These are phyloP conservation scores for Fusarium domesticum DNA, from an alignment of 2,329 filamentous ascomycete genomes.

Conservation along the genomic window DNA sequence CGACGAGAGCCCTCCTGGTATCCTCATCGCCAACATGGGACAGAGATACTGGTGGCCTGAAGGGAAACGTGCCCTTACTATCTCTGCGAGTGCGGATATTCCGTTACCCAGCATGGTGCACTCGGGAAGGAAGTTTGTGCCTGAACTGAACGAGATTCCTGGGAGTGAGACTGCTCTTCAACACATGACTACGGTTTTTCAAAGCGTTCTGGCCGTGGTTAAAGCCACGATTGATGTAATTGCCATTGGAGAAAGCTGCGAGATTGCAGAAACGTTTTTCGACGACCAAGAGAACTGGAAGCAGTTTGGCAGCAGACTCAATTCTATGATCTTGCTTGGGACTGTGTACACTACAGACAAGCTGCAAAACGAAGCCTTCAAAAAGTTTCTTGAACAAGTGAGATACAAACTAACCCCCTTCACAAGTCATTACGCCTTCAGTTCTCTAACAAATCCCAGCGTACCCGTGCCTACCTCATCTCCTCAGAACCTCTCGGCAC, in stretches of 20 bases:
- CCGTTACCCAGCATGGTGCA: conserved; percentile 64
- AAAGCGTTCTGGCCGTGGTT: conserved; percentile 52
- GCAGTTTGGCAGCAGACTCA: conserved; percentile 42
- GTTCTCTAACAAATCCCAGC: too few species aligned
- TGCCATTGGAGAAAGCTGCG: conserved; percentile 65
- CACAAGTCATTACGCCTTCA: too few species aligned
- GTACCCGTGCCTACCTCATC: conserved; percentile 59
- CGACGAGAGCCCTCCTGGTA: conserved; percentile 45
- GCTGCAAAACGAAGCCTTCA: conserved; percentile 45
- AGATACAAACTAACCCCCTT: conserved; percentile 43
- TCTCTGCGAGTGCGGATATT: conserved; percentile 53
- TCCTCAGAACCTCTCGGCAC: conserved; percentile 50
- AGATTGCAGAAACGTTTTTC: conserved; percentile 57
- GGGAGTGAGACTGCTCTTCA: conserved; percentile 54
- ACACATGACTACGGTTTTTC: conserved; percentile 68
- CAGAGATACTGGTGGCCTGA: conserved; percentile 74
- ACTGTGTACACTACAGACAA: conserved; percentile 40
- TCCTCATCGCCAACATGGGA: conserved; percentile 76
- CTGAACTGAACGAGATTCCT: conserved; percentile 57
- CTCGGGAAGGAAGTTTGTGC: conserved; percentile 48
- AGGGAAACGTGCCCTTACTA: conserved; percentile 57
- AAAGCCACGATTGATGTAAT: conserved; percentile 65
- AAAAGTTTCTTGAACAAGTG: conserved; percentile 49
- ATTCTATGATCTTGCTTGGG: conserved; percentile 50
- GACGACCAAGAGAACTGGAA: conserved; percentile 52